Conservation (phyloP, 2,329 filamentous ascomycete genomes). For the Juglanconis sp. region DNA sequence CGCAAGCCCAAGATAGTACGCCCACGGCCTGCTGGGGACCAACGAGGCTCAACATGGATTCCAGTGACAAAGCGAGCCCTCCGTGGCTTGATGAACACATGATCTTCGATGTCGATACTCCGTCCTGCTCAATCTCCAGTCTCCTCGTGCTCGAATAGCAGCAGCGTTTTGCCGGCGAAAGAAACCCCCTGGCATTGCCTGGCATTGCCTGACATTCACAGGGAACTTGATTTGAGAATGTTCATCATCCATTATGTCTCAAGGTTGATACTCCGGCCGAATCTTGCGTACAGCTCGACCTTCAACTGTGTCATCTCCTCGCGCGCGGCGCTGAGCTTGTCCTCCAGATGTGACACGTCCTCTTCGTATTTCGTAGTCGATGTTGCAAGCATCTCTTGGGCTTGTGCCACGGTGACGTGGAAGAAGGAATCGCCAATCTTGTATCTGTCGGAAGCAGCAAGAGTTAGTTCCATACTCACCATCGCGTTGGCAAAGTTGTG, state of each 20-base stretch:
- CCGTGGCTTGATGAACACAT: neutral
- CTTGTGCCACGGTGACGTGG: conserved; percentile 76
- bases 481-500: neutral
- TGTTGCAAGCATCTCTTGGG: conserved; percentile 75
- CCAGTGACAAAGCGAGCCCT: neutral
- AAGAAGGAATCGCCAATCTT: conserved; percentile 97
- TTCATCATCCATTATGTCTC: conserved; percentile 61
- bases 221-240: neutral
- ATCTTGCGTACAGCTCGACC: conserved; percentile 87
- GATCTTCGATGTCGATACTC: too few species aligned
- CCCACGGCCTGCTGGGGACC: neutral
- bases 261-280: conserved; percentile 94
- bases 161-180: too few species aligned
- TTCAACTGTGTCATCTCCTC: conserved; percentile 91
- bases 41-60: neutral
- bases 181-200: too few species aligned
- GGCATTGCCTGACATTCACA: neutral
- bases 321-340: conserved; percentile 68
- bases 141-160: too few species aligned
- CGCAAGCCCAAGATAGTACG: neutral
- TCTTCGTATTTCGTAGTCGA: conserved; percentile 72
- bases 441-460: conserved; percentile 60
- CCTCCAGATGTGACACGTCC: conserved; percentile 73
- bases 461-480: neutral
- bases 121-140: too few species aligned